These are phyloP conservation scores for Diplodia corticola DNA, from an alignment of 2,329 filamentous ascomycete genomes.

Conservation along the genomic window DNA sequence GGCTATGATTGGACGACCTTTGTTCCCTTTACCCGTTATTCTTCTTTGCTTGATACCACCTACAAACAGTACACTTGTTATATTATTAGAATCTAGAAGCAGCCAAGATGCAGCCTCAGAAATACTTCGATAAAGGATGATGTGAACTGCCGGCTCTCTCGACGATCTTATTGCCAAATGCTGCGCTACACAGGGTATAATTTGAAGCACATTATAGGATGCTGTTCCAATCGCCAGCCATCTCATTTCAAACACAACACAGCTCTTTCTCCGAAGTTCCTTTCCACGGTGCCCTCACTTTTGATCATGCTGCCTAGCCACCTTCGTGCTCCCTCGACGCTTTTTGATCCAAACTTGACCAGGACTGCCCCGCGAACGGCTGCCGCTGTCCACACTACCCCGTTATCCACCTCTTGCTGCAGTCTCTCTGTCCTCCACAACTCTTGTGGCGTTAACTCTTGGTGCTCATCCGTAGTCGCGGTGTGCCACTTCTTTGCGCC, in stretches of 20 bases:
- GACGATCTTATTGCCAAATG: neutral
- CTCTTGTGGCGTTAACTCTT: conserved; percentile 35
- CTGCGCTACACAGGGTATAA: neutral
- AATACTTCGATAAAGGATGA: neutral
- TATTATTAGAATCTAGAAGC: neutral
- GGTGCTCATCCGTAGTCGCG: conserved; percentile 32
- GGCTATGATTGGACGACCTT: neutral
- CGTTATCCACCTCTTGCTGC: conserved; percentile 53
- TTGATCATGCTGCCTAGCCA: conserved; percentile 78
- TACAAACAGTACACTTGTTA: no score
- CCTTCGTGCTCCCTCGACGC: conserved; percentile 75
- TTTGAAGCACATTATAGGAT: neutral
- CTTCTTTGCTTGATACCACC: neutral
- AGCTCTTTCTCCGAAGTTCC: conserved; percentile 76
- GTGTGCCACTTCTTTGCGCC: conserved; percentile 75
- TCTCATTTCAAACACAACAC: conserved; percentile 60
- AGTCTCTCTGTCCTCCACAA: conserved; percentile 56
- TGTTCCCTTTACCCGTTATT: neutral
- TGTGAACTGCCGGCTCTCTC: neutral
- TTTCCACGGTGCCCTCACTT: conserved; percentile 70
- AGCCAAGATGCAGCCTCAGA: neutral
- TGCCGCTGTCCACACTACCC: conserved; percentile 41
- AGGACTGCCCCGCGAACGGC: conserved; percentile 68
- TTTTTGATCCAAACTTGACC: conserved; percentile 84
- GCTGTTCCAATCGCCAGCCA: neutral